Evolutionary conservation across 1,284 basidiomycete genomes (phyloP).

Genomic region (Lentinula novae-zelandiae): DNA sequence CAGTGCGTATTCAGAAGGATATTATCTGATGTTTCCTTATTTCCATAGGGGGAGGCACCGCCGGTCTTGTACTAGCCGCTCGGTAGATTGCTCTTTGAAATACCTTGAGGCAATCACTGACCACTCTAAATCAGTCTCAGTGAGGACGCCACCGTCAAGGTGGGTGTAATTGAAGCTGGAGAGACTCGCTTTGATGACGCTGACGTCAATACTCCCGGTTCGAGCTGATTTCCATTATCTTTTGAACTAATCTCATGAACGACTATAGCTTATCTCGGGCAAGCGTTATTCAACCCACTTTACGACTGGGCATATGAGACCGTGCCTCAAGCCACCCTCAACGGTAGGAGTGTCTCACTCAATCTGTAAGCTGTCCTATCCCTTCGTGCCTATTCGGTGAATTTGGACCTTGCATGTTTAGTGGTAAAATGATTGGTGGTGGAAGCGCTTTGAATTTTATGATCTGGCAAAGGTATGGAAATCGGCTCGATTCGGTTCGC

Average conservation of each 20-base stretch:
- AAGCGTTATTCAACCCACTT: neutral
- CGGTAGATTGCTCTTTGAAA: constrained; percentile 18
- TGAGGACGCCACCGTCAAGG: neutral
- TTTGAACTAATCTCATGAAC: neutral
- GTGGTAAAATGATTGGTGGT: neutral
- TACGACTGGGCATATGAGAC: constrained; percentile 4
- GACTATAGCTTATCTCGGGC: neutral
- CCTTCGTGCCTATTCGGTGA: neutral
- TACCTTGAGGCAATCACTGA: neutral
- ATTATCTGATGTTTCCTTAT: neutral
- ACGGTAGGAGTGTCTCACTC: neutral
- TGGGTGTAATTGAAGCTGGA: constrained; percentile 8
- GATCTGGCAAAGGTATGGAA: constrained; percentile 3
- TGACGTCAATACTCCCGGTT: constrained; percentile 2
- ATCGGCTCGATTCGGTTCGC: too few species aligned
- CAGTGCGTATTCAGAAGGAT: neutral
- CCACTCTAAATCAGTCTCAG: neutral
- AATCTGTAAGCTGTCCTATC: neutral
- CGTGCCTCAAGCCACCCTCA: neutral
- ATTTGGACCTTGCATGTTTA: neutral
- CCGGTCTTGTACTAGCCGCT: constrained; percentile 32
- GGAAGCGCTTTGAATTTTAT: neutral
- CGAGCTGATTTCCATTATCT: neutral
- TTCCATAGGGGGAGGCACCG: neutral
- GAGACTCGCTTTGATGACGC: neutral